Evolutionary conservation across 129 eudicot genomes (phyloP), one percentile per base, ranked within the genome.

Genomic region (Flaveria trinervia): DNA sequence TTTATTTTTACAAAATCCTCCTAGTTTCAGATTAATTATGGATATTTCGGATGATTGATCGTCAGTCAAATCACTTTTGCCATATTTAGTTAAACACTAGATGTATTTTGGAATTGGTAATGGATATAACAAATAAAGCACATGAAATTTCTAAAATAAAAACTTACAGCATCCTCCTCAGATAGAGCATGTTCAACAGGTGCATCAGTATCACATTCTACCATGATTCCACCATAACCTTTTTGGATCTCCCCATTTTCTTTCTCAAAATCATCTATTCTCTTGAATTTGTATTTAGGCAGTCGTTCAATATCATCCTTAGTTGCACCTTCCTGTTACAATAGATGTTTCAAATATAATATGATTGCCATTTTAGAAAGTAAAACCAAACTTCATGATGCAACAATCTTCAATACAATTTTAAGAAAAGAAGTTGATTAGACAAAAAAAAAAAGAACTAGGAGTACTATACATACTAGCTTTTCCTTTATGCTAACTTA

Each of bases 91-190:
- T 39, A 39, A 60, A 3, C 67, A 60, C 39, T 60, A 60, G 3
- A 25, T 9, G 2, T 57, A 20, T 57, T 57, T 22, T 28, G 12
- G 23, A 30, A 30, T 30, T 23, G 26, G 26, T 23, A 23, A 25
- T 3, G 41, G 17, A 60, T 28, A 64, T 64, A 26, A 59, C 36
- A 23, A 64, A 64, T 30, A 36, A 39, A 3, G 15, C 50, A 16
- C 26, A 36, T 9, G 26, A 66, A 2, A 10, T 5, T 14, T 7
- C 23, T 65, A 26, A 49, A 72, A 22, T 22, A 51, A 30, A 79
- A 75, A 88, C 93, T 83, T 85, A 88, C 97, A 44, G 95, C 95
- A 85, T 93, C 96, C 77, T 90, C 98, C 17, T 41, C 79, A 20
- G 95, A 85, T 70, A 93, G 85, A 76, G 72, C 87, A 76, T 65